Base-by-base conservation (phyloP, 1,139 yeast species). In the Lodderomyces theae region DNA sequence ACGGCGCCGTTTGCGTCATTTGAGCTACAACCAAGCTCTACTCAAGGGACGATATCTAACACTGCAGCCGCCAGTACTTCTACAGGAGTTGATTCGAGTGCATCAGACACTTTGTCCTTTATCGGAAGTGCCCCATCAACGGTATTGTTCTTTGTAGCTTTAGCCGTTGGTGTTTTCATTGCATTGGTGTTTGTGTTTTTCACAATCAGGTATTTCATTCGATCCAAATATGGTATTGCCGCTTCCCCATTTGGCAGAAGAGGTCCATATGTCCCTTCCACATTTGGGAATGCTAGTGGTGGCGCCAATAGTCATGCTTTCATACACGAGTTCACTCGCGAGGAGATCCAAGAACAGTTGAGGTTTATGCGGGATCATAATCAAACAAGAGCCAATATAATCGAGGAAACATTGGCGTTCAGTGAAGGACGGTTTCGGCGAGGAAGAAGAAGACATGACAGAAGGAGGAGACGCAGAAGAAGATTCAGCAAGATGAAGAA, bases 101-200 rank as follows among this genome's bases (percentile, higher is more conserved):
- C 15, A 3, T 28, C 31, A 15, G 31, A 31, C 25, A 6, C n/a
- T 16, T 37, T 37, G 22, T 37, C 44, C 24, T 42, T 42, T 36
- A 38, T 66, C 9, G 74, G 74, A 3, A 66, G 64, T 50, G 63
- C 74, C 7, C 84, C 85, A 1, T 77, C 85, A 1, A 78, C 84
- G 2, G 78, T 79, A 18, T 59, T 81, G 26, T 80, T 81, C 59
- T 79, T 79, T 56, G 60, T 80, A 19, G 86, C 86, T 0, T 65
- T 81, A 31, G 76, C 81, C 1, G 77, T 79, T n/a, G 86, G 86
- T 5, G 74, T 78, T 9, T 54, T 72, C 30, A 78, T 80, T 41
- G 83, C 84, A 8, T 25, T 68, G 0, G 57, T 78, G 26, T 79
- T 81, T 51, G 51, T 79, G 10, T 79, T 78, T 57, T 79, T 81